Percentiles rank a stretch among this genome's conserved stretches.
phyloP scores from a whole-genome alignment of 768 basidiomycete genomes.

The Rhodotorula babjevae region DNA sequence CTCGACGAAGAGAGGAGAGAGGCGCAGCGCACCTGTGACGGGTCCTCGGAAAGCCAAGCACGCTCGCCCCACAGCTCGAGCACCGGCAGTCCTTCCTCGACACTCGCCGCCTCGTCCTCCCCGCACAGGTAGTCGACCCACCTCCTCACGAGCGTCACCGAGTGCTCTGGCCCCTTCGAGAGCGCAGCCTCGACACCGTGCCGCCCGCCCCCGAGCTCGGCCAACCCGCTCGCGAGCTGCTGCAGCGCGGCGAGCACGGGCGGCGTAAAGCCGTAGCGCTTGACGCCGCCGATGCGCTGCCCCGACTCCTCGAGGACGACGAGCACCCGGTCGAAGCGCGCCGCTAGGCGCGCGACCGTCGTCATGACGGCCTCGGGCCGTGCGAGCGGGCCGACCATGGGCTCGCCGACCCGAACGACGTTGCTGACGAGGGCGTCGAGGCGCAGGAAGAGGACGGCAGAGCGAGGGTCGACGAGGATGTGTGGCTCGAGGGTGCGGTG shows the following conservation, averaged over 20 bases:
- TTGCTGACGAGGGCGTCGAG: not conserved
- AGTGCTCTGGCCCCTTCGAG: not conserved
- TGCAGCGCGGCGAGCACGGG: not conserved
- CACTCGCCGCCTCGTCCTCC: not conserved
- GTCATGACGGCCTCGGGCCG: not conserved
- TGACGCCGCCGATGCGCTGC: not conserved
- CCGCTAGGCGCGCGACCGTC: not conserved
- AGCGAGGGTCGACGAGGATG: not conserved
- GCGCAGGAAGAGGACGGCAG: not conserved
- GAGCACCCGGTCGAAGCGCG: not conserved
- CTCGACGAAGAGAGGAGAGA: not conserved
- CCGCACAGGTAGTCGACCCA: not conserved
- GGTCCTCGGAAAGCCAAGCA: not conserved
- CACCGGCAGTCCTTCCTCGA: not conserved
- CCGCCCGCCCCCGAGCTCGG: too few relatives aligned
- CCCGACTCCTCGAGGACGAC: not conserved
- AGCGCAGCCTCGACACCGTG: not conserved
- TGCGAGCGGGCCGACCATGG: not conserved
- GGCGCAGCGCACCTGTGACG: not conserved
- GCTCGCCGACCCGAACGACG: not conserved
- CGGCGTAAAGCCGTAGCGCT: not conserved
- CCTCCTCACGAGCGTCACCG: not conserved
- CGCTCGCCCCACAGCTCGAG: conserved; percentile 1
- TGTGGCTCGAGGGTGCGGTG: not conserved
- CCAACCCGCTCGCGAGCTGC: not conserved